Percentiles rank a stretch among this genome's conserved stretches.
These are phyloP conservation scores for Heterobasidion parviporum DNA, from an alignment of 1,284 basidiomycete genomes.

Conservation along the genomic window DNA sequence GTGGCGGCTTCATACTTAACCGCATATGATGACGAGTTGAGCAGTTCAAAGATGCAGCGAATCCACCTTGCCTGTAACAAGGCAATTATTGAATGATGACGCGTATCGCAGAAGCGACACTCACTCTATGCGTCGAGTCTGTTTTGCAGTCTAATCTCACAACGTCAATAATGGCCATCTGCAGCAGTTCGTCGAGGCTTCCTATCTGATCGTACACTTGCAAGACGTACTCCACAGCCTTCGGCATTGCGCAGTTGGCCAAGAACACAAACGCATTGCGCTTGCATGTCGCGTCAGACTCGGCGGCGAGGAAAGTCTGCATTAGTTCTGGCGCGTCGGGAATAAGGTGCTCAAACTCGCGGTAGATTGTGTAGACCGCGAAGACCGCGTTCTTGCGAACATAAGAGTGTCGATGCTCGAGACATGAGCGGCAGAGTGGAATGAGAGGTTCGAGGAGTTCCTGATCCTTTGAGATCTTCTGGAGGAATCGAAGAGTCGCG, in stretches of 20 bases:
- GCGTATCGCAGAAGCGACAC: constrained; percentile 17
- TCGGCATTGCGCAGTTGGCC: constrained; percentile 80
- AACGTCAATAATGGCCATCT: constrained; percentile 95
- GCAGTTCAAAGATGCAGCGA: constrained; percentile 90
- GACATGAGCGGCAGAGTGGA: constrained; percentile 87
- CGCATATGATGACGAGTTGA: constrained; percentile 85
- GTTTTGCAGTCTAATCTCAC: constrained; percentile 87
- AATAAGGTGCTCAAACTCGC: constrained; percentile 90
- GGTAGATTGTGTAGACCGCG: constrained; percentile 91
- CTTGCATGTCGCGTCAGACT: constrained; percentile 95
- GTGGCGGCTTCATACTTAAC: constrained; percentile 99
- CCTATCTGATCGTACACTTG: constrained; percentile 82
- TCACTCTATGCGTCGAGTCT: constrained; percentile 73
- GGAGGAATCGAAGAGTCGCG: constrained; percentile 91
- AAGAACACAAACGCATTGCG: constrained; percentile 97
- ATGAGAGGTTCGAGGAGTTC: constrained; percentile 96
- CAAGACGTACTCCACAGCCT: constrained; percentile 89
- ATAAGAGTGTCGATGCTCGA: constrained; percentile 97
- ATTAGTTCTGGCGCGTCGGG: constrained; percentile 97
- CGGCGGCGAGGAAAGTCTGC: constrained; percentile 95
- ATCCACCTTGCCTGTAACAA: constrained; percentile 77
- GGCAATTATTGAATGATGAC: constrained; percentile 1
- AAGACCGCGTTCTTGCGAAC: constrained; percentile 99
- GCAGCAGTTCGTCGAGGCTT: constrained; percentile 87
- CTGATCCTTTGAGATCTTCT: constrained; percentile 89